phyloP scores from a whole-genome alignment of 352 stramenopile species.

The Phytophthora tubulina region DNA sequence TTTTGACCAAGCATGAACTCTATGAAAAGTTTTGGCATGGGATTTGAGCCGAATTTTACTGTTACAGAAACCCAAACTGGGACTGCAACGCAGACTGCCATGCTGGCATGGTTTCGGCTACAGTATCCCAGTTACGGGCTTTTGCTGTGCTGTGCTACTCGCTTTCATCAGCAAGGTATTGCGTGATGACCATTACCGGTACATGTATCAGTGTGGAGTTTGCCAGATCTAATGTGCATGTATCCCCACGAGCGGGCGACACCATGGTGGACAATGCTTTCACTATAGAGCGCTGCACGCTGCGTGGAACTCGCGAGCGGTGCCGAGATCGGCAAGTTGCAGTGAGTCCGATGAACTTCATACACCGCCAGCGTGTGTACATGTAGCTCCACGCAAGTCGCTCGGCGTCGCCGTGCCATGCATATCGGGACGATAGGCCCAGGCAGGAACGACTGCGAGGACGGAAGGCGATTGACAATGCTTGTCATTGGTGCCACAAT shows the following conservation, averaged over 20 bases:
- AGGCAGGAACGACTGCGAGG: slow-evolving; percentile 7
- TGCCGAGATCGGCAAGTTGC: slow-evolving; percentile 35
- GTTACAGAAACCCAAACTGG: neutral
- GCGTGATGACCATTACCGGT: neutral
- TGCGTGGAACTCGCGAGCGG: slow-evolving; percentile 29
- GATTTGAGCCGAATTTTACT: slow-evolving; percentile 18
- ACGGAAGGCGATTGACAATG: neutral
- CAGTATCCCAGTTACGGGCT: too few species aligned
- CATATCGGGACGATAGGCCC: slow-evolving; percentile 12
- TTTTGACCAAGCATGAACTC: slow-evolving; percentile 6
- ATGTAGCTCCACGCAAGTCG: slow-evolving; percentile 13
- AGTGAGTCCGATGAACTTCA: slow-evolving; percentile 1
- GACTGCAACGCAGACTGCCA: neutral
- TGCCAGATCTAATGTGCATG: slow-evolving; percentile 3
- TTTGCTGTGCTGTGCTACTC: neutral
- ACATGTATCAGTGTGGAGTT: neutral
- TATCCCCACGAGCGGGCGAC: slow-evolving; percentile 41
- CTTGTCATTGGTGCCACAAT: slow-evolving; percentile 4
- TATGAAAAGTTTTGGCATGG: slow-evolving; percentile 1
- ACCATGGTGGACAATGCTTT: slow-evolving; percentile 29
- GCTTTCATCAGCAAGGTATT: slow-evolving; percentile 13
- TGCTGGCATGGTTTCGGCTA: neutral
- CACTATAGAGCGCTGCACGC: slow-evolving; percentile 24
- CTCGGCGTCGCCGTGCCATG: slow-evolving; percentile 8
- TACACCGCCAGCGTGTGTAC: neutral